Percentiles rank a stretch among this genome's conserved stretches.
Conservation (phyloP, 495 filamentous ascomycete genomes). For the Poronia punctata region DNA sequence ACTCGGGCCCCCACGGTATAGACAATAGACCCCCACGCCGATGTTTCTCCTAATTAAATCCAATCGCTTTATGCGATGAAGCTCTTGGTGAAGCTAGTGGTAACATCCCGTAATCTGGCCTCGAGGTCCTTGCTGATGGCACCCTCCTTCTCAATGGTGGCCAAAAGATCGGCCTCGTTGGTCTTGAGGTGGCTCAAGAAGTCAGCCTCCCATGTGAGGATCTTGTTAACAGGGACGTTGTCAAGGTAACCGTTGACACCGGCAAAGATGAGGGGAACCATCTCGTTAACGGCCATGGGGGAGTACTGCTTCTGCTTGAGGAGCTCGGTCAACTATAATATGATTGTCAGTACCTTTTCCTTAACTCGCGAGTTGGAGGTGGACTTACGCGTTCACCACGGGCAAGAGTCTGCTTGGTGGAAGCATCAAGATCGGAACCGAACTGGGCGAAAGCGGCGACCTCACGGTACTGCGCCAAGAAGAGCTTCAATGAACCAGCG, state of each 20-base stretch:
- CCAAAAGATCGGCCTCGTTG: conserved; percentile 76
- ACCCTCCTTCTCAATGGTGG: conserved; percentile 93
- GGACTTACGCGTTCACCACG: conserved; percentile 92
- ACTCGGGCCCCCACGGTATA: conserved; percentile 37
- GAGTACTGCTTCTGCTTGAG: conserved; percentile 99
- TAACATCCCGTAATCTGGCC: conserved; percentile 73
- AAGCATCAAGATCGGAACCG: conserved; percentile 98
- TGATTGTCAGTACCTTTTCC: conserved; percentile 30
- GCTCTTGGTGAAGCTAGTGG: conserved; percentile 83
- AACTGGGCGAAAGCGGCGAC: conserved; percentile 99
- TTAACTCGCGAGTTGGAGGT: too few relatives aligned
- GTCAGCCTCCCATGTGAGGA: conserved; percentile 87
- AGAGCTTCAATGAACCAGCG: conserved; percentile 98
- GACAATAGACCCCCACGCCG: conserved; percentile 34
- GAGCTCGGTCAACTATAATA: conserved; percentile 71
- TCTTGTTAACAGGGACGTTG: conserved; percentile 74
- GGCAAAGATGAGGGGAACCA: conserved; percentile 98
- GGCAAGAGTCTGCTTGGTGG: conserved; percentile 96
- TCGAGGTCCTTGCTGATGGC: conserved; percentile 92
- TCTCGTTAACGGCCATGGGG: conserved; percentile 97
- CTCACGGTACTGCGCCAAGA: conserved; percentile 99
- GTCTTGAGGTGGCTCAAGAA: conserved; percentile 86
- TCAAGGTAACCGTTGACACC: conserved; percentile 98
- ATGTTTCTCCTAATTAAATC: conserved; percentile 26
- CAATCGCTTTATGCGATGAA: conserved; percentile 51